Percentiles rank a stretch among this genome's conserved stretches.
These are phyloP conservation scores for Penicillium janthinellum DNA, from an alignment of 2,329 filamentous ascomycete genomes.

Conservation along the genomic window DNA sequence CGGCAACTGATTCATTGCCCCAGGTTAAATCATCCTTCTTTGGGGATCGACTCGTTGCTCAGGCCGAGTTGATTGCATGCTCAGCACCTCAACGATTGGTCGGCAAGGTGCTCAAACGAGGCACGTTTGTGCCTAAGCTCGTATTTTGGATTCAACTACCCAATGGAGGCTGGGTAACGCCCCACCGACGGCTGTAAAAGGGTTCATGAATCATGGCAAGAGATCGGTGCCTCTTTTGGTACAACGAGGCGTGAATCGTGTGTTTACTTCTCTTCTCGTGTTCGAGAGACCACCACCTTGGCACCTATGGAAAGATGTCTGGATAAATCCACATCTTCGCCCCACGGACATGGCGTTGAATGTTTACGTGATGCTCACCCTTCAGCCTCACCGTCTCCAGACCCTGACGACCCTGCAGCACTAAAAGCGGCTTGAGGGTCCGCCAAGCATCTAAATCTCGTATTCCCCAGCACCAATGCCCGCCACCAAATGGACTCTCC, in stretches of 20 bases:
- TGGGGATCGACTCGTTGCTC: background rate
- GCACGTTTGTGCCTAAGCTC: background rate
- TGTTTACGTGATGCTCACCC: background rate
- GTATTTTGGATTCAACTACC: background rate
- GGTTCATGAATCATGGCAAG: background rate
- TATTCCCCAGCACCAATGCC: constrained; percentile 14
- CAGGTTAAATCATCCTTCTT: background rate
- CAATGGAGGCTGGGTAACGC: background rate
- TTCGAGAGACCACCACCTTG: too few species aligned
- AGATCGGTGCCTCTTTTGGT: too few species aligned
- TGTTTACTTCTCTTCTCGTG: too few species aligned
- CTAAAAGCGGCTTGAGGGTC: constrained; percentile 16
- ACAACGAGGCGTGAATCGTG: too few species aligned
- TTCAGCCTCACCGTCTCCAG: background rate
- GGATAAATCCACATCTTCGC: background rate
- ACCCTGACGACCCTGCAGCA: background rate
- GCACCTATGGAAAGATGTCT: too few species aligned
- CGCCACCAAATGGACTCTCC: background rate
- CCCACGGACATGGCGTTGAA: background rate
- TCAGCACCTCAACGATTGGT: background rate
- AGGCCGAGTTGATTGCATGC: background rate
- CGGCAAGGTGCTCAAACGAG: background rate
- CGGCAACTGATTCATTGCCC: background rate
- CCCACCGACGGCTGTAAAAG: background rate
- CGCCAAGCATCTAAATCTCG: constrained; percentile 20